These are phyloP conservation scores for Pyrus pyrifolia DNA, from an alignment of 306 rosid species.

Conservation along the genomic window DNA sequence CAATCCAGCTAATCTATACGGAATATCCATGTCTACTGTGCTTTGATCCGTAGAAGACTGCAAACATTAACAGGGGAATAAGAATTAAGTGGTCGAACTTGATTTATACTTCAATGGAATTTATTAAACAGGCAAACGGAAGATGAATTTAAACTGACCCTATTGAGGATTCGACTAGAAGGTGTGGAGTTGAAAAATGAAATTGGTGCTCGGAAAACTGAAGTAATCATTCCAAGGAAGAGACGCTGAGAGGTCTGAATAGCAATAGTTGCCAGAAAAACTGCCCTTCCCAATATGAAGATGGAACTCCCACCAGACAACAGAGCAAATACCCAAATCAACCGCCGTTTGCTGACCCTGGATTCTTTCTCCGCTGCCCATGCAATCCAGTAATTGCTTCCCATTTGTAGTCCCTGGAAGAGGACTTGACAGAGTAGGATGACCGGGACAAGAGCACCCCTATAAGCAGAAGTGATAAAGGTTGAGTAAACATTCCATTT, in stretches of 20 bases:
- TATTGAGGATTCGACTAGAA: conserved; percentile 73
- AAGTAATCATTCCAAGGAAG: conserved; percentile 64
- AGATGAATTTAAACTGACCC: conserved; percentile 37
- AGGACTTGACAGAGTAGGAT: conserved; percentile 78
- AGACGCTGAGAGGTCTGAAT: conserved; percentile 72
- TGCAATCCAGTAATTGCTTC: conserved; percentile 92
- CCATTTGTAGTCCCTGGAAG: conserved; percentile 79
- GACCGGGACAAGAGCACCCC: conserved; percentile 75
- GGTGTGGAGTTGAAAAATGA: conserved; percentile 80
- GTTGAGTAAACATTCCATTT: conserved; percentile 86
- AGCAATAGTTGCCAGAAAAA: conserved; percentile 63
- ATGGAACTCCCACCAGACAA: conserved; percentile 81
- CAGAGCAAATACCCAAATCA: conserved; percentile 53
- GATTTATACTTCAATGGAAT: not conserved
- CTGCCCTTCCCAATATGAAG: conserved; percentile 79
- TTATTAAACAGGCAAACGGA: not conserved
- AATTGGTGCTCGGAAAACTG: conserved; percentile 78
- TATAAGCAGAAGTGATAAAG: conserved; percentile 65
- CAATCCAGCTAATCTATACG: not conserved
- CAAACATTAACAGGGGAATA: not conserved
- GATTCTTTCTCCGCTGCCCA: conserved; percentile 71
- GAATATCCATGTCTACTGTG: conserved; percentile 12
- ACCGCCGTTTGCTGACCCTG: conserved; percentile 31
- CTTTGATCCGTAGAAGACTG: conserved; percentile 27
- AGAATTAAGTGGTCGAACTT: not conserved